Evolutionary conservation across 192 early-diverging fungal genomes (phyloP).

Genomic region (Podila horticola): DNA sequence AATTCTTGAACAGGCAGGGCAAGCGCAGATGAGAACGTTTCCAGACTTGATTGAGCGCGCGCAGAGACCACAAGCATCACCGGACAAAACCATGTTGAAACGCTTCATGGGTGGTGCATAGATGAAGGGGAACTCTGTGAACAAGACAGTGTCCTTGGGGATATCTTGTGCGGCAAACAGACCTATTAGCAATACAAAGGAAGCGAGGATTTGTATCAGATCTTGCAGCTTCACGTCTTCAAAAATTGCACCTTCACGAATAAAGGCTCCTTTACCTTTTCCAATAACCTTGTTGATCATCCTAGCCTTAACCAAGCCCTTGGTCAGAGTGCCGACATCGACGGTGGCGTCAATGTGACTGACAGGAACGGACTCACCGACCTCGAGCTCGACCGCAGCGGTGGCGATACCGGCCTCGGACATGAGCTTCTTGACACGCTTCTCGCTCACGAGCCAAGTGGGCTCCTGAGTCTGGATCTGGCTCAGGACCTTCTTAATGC

Average conservation of each 20-base stretch:
- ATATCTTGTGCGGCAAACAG: conserved; percentile 66
- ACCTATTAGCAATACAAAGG: conserved; percentile 41
- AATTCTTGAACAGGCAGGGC: conserved; percentile 54
- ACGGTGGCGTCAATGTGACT: conserved; percentile 57
- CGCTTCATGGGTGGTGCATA: conserved; percentile 69
- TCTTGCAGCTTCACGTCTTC: conserved; percentile 18
- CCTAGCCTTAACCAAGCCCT: conserved; percentile 38
- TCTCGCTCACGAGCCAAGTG: conserved; percentile 68
- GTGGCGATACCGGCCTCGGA: conserved; percentile 49
- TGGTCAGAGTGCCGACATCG: conserved; percentile 52
- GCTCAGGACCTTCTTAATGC: conserved; percentile 60
- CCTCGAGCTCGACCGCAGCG: conserved; percentile 50
- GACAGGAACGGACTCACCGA: conserved; percentile 62
- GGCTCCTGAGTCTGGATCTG: conserved; percentile 54
- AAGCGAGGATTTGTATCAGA: conserved; percentile 49
- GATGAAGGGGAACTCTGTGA: conserved; percentile 66
- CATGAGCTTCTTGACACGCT: conserved; percentile 73
- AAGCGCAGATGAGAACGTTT: conserved; percentile 28
- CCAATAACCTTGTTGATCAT: conserved; percentile 49
- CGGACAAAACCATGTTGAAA: conserved; percentile 53
- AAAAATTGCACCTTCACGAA: neutral
- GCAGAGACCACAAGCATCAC: conserved; percentile 66
- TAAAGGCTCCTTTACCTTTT: conserved; percentile 31
- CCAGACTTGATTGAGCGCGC: conserved; percentile 56
- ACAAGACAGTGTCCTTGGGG: conserved; percentile 56